Percentiles rank a stretch among this genome's conserved stretches.
Conservation (phyloP, 257 asterid species). For the Solanum chiquidenum region DNA sequence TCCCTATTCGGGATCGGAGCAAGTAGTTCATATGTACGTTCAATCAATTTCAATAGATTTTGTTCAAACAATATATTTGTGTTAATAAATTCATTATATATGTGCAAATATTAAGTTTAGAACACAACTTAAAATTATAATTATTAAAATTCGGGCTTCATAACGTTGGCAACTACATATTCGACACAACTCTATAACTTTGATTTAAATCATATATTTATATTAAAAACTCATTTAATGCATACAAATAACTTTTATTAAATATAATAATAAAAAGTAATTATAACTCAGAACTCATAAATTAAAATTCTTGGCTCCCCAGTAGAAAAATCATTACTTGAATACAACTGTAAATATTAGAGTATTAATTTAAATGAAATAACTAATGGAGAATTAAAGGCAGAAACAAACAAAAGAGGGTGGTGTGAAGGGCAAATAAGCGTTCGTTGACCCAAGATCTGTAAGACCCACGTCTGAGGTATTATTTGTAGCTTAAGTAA, state of each 20-base stretch:
- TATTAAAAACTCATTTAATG: not conserved
- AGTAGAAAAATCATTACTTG: not conserved
- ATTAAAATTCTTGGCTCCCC: not conserved
- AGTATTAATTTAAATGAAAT: not conserved
- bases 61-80: not conserved
- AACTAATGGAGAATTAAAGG: not conserved
- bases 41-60: not conserved
- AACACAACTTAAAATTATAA: not conserved
- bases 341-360: not conserved
- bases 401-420: constrained; percentile 1
- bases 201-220: not conserved
- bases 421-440: constrained; percentile 28
- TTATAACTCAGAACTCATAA: not conserved
- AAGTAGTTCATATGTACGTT: not conserved
- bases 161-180: not conserved
- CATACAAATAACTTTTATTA: not conserved
- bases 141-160: not conserved
- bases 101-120: not conserved
- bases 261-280: not conserved
- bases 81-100: not conserved
- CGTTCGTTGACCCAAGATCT: constrained; percentile 33
- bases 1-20: not conserved
- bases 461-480: constrained; percentile 41
- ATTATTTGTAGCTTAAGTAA: constrained; percentile 22
- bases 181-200: not conserved